Percentiles rank a stretch among this genome's conserved stretches.
These are phyloP conservation scores for Trebouxia sp. DNA, from an alignment of 139 green algal genomes.

Conservation along the genomic window DNA sequence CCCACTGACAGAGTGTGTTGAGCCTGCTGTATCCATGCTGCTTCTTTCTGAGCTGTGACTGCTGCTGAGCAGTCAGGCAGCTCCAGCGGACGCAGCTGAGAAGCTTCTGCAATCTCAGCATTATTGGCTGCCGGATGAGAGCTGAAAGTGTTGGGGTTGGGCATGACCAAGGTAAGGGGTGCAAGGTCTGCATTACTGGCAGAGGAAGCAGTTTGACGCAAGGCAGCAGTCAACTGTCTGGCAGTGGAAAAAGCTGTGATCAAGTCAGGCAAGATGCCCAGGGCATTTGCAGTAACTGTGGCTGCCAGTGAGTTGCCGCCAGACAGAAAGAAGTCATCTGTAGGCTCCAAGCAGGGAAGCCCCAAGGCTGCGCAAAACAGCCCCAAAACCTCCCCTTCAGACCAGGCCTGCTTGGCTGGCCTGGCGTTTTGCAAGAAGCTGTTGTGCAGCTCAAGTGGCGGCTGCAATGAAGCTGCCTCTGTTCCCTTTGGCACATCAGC, in stretches of 20 bases:
- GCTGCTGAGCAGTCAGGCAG: neutral
- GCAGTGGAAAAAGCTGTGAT: conserved; percentile 3
- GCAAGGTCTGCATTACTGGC: no score
- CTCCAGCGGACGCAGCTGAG: neutral
- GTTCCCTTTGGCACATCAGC: no score
- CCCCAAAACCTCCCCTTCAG: neutral
- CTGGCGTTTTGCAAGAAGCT: no score
- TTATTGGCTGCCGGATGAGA: no score
- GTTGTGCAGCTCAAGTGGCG: no score
- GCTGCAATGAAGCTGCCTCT: no score
- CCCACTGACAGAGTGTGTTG: neutral
- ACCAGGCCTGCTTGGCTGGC: no score
- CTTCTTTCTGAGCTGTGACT: neutral
- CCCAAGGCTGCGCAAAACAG: neutral
- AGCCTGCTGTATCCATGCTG: neutral
- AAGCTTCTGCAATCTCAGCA: neutral
- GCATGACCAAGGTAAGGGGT: no score
- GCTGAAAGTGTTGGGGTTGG: no score
- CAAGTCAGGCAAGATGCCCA: conserved; percentile 16
- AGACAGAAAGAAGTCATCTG: neutral
- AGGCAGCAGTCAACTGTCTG: neutral
- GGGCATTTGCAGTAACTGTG: neutral
- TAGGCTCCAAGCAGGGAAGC: neutral
- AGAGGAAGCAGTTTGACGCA: neutral
- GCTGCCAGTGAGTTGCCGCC: conserved; percentile 18